A percentile compares a stretch with the other conserved stretches of the same genome.
phyloP scores from a whole-genome alignment of 75 land plant genomes.

The Cupressus sempervirens region DNA sequence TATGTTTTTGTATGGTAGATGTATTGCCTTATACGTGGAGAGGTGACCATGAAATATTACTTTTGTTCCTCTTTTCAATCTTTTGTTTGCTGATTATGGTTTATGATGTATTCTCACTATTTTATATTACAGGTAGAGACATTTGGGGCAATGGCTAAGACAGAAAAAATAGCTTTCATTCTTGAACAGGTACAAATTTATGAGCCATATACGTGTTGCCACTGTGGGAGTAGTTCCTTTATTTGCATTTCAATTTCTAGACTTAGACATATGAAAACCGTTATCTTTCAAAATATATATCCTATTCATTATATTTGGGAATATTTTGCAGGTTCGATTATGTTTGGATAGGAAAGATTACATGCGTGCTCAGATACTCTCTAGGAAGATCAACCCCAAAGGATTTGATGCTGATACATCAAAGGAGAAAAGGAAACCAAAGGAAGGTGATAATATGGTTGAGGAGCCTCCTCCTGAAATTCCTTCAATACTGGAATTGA shows the following conservation, averaged over 20 bases:
- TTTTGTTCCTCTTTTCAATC: background rate
- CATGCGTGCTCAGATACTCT: slow-evolving; percentile 93
- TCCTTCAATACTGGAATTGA: slow-evolving; percentile 80
- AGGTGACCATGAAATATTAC: background rate
- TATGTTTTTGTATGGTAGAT: background rate
- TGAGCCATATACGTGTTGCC: background rate
- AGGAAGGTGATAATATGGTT: slow-evolving; percentile 85
- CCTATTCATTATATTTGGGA: slow-evolving; percentile 6
- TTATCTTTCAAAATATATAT: background rate
- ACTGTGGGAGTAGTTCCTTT: background rate
- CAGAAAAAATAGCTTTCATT: slow-evolving; percentile 96
- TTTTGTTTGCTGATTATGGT: background rate
- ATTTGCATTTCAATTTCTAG: background rate
- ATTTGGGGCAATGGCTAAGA: slow-evolving; percentile 99
- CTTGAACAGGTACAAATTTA: slow-evolving; percentile 79
- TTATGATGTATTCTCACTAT: background rate
- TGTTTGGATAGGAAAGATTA: slow-evolving; percentile 94
- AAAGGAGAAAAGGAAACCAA: slow-evolving; percentile 90
- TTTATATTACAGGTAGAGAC: slow-evolving; percentile 77
- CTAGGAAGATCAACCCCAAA: slow-evolving; percentile 88
- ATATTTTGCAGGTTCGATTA: slow-evolving; percentile 69
- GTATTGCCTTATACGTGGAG: background rate
- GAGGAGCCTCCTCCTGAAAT: slow-evolving; percentile 92
- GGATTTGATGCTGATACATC: slow-evolving; percentile 74
- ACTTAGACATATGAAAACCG: background rate